Evolutionary conservation across 2,329 filamentous ascomycete genomes (phyloP), one percentile per base, ranked within the genome.

Genomic region (Botrytis paeoniae): DNA sequence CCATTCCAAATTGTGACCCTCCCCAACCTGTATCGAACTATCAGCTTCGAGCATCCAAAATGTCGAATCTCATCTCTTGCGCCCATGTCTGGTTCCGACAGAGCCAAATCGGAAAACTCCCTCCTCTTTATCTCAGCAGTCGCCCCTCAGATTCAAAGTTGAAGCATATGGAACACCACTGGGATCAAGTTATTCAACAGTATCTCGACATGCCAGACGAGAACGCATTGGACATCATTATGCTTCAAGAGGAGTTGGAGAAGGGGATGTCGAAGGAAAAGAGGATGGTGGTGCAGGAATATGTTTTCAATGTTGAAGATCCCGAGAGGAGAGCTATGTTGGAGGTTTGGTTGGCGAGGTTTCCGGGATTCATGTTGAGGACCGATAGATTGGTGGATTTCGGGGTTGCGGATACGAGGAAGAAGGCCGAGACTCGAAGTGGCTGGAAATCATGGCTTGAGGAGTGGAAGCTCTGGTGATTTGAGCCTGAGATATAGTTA

Each of bases 81-180:
- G 35, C 35, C 10, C 65, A 69, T 10, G 10, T 39, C 10, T 69
- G 48, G 48, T 22, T 69, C 35, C 65, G 29, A 22, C 65, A 41
- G 25, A 57, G 37, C 48, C 65, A 69, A 32, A 41, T 69, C 5
- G 65, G 65, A 57, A 18, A 69, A 8, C 65, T 69, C 1, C 48
- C 65, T 7, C 65, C 65, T 25, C 65, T 69, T 16, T 69, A 69
- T 41, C 65, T 69, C 48, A 57, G 65, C 65, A 57, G 65, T 37
- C 37, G 18, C 16, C 51, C 48, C 2, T 57, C 48, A 43, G 48
- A 43, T 2, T 41, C 37, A 12, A 69, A 41, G 22, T 25, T 57
- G n/a, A 57, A 41, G 37, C 37, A 41, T 10, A 57, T 69, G 48
- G 65, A 69, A 41, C 65, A 57, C n/a, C 65, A 69, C n/a, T 69